A percentile compares a stretch with the other conserved stretches of the same genome.
Evolutionary conservation across 495 filamentous ascomycete genomes (phyloP).

Genomic region (Choiromyces venosus): DNA sequence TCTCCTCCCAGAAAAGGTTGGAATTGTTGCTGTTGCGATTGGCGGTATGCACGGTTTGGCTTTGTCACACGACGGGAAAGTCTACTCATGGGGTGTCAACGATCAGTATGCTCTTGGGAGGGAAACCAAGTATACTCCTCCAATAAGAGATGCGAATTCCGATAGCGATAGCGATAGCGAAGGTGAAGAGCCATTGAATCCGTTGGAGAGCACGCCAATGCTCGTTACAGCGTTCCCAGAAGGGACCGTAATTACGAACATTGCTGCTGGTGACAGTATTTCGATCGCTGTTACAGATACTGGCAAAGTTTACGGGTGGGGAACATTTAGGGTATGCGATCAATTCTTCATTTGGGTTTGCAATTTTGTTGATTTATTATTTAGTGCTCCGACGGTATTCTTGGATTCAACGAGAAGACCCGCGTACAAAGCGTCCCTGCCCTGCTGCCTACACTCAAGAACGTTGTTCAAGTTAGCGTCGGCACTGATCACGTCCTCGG

Average conservation of each 20-base stretch:
- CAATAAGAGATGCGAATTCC: slow-evolving; percentile 47
- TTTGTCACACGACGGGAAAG: slow-evolving; percentile 59
- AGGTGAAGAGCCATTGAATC: slow-evolving; percentile 53
- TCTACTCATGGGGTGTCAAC: slow-evolving; percentile 70
- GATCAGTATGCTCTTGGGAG: slow-evolving; percentile 63
- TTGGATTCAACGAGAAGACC: slow-evolving; percentile 56
- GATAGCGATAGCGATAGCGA: slow-evolving; percentile 49
- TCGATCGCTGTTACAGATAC: slow-evolving; percentile 60
- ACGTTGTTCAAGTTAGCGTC: slow-evolving; percentile 56
- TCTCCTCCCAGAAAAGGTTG: slow-evolving; percentile 55
- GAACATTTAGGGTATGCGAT: slow-evolving; percentile 58
- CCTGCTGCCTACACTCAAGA: slow-evolving; percentile 53
- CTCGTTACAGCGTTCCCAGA: slow-evolving; percentile 50
- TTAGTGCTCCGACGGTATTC: slow-evolving; percentile 61
- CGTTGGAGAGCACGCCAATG: slow-evolving; percentile 55
- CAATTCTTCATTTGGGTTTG: slow-evolving; percentile 7
- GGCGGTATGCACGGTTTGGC: slow-evolving; percentile 65
- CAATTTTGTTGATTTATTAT: slow-evolving; percentile 8
- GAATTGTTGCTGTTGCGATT: slow-evolving; percentile 58
- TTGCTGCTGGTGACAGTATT: slow-evolving; percentile 59
- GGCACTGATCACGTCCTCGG: slow-evolving; percentile 70
- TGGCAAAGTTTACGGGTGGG: slow-evolving; percentile 66
- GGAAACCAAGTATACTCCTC: slow-evolving; percentile 52
- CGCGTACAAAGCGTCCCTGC: slow-evolving; percentile 47
- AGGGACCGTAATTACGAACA: slow-evolving; percentile 53